These are phyloP conservation scores for Erythrophleum fordii DNA, from an alignment of 306 rosid species.

Conservation along the genomic window DNA sequence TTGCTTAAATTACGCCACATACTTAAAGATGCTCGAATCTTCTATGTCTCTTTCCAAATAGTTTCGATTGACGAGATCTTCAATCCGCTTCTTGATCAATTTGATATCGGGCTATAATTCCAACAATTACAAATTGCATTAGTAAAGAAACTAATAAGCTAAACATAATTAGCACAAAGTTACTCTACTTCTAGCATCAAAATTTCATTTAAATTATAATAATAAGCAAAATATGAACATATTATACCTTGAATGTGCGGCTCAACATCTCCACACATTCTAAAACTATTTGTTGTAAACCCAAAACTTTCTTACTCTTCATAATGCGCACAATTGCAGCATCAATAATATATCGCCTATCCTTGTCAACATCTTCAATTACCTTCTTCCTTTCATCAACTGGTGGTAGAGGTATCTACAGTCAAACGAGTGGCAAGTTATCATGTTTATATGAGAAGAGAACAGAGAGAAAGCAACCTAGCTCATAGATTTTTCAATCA, in stretches of 20 bases:
- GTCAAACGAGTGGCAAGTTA: neutral
- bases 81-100: constrained; percentile 82
- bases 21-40: constrained; percentile 56
- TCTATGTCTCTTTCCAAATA: constrained; percentile 80
- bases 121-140: constrained; percentile 30
- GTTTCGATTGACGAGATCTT: constrained; percentile 72
- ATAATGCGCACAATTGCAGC: no score
- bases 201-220: no score
- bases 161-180: neutral
- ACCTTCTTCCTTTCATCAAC: constrained; percentile 85
- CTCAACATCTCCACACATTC: constrained; percentile 78
- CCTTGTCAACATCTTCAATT: constrained; percentile 84
- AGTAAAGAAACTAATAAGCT: constrained; percentile 16
- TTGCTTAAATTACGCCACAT: constrained; percentile 56
- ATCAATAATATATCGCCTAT: constrained; percentile 84
- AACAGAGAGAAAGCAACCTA: neutral
- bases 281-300: no score
- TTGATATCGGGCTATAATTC: constrained; percentile 72
- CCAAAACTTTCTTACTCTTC: no score
- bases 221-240: no score
- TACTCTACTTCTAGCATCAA: neutral
- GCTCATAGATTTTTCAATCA: neutral
- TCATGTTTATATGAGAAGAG: neutral
- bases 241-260: constrained; percentile 75
- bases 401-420: constrained; percentile 83